Evolutionary conservation across 306 rosid species (phyloP).

Genomic region (Ceratonia siliqua): DNA sequence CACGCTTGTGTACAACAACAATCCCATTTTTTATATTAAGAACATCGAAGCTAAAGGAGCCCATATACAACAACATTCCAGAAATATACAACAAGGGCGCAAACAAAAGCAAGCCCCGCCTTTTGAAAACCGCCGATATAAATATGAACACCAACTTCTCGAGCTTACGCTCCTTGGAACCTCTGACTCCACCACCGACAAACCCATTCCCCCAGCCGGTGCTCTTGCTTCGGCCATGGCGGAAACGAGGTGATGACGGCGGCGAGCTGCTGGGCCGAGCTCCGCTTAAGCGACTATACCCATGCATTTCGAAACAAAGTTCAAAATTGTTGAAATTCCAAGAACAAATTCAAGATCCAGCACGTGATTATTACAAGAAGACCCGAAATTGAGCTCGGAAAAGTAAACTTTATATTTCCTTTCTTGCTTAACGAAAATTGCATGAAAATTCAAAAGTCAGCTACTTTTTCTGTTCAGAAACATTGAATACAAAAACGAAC

Average conservation of each 20-base stretch:
- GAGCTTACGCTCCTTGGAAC: constrained; percentile 46
- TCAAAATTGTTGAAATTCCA: neutral
- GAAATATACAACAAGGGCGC: constrained; percentile 88
- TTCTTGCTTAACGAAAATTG: neutral
- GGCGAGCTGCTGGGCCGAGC: constrained; percentile 54
- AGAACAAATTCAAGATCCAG: constrained; percentile 20
- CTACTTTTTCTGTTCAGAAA: neutral
- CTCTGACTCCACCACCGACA: constrained; percentile 22
- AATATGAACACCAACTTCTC: constrained; percentile 60
- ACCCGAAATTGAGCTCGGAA: constrained; percentile 18
- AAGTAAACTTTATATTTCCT: neutral
- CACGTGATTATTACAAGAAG: neutral
- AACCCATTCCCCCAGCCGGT: constrained; percentile 9
- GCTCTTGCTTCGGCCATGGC: constrained; percentile 64
- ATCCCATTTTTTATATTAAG: constrained; percentile 60
- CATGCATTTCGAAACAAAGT: constrained; percentile 59
- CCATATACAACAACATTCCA: constrained; percentile 90
- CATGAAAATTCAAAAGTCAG: neutral
- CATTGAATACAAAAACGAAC: neutral
- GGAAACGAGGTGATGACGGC: constrained; percentile 74
- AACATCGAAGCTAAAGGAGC: constrained; percentile 73
- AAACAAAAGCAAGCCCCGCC: constrained; percentile 77
- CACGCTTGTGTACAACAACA: constrained; percentile 60
- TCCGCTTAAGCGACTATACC: constrained; percentile 66
- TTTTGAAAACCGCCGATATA: constrained; percentile 67